Evolutionary conservation across 1,284 basidiomycete genomes (phyloP), one percentile per base, ranked within the genome.

Genomic region (Ceratobasidium sp.): DNA sequence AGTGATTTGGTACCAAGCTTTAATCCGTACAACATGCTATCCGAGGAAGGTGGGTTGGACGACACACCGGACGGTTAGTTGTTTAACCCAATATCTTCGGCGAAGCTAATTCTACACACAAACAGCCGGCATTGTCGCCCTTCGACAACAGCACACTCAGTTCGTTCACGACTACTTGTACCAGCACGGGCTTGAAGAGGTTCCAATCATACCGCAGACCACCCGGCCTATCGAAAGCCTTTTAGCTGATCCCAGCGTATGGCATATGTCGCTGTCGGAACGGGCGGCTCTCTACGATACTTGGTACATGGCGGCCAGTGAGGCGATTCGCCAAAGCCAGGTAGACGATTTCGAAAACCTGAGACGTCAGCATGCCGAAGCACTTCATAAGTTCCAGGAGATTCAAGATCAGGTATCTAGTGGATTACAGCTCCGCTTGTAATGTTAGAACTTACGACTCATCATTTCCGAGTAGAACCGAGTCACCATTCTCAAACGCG

Each of bases 281-380:
- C 59, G 79, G 26, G 46, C 23, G 6, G 38, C 20, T 15, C 40
- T 80, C 0, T 44, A 74, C 15, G 54, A 79, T 26, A 33, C 28
- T 2, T 80, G 80, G 80, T 52, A 66, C 15, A 52, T 44, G 17
- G 42, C 68, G 20, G 69, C 77, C 5, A 71, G 77, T 20, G 52
- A 78, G 33, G 20, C 44, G 2, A 70, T 83, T n/a, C 84, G 86
- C 62, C 78, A 83, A 12, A 83, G 81, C 9, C 84, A 87, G 50
- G 82, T 84, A 0, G 83, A 84, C 78, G 87, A 85, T 26, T 86
- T 86, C 46, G 83, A 85, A 15, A 79, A 82, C 0, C 79, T 89
- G 0, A 82, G 86, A 3, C 79, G 82, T 62, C 81, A 77, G 38
- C 85, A 88, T 67, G 80, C 82, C 0, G 80, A 56, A 52, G 10